These are phyloP conservation scores for Mortierella alpina DNA, from an alignment of 192 early-diverging fungal species.

Conservation along the genomic window DNA sequence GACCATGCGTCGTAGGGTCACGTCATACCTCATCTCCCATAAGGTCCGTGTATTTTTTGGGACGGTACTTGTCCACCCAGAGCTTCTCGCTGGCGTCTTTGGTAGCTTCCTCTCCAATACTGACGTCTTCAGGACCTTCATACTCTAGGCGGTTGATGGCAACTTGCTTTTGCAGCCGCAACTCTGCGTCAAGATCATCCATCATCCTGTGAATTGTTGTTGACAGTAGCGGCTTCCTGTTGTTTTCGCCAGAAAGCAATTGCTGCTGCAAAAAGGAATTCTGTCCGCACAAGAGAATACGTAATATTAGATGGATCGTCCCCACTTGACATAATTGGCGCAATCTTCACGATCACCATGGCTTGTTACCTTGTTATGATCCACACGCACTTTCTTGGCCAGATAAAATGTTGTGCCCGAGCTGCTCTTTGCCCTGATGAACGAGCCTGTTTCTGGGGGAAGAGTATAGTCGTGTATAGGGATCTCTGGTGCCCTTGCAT, in stretches of 20 bases:
- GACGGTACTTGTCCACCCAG: conserved; percentile 95
- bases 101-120: not conserved
- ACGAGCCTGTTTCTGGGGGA: conserved; percentile 56
- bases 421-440: conserved; percentile 49
- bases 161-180: conserved; percentile 37
- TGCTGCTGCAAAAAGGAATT: conserved; percentile 10
- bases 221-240: conserved; percentile 18
- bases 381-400: conserved; percentile 38
- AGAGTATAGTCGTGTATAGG: conserved; percentile 50
- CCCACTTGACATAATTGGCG: not conserved
- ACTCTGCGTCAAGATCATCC: conserved; percentile 48
- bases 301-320: not conserved
- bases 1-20: not conserved
- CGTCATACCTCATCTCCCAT: conserved; percentile 84
- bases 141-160: conserved; percentile 24
- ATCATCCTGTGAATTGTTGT: conserved; percentile 49
- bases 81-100: conserved; percentile 12
- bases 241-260: conserved; percentile 3
- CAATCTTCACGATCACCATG: not conserved
- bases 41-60: conserved; percentile 84
- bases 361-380: conserved; percentile 18
- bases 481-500: not conserved
- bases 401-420: conserved; percentile 58
- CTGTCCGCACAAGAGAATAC: conserved; percentile 7
- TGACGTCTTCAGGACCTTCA: conserved; percentile 8